These are phyloP conservation scores for Saccharomyces hybrid DNA, from an alignment of 1,139 yeast genomes.

Conservation along the genomic window DNA sequence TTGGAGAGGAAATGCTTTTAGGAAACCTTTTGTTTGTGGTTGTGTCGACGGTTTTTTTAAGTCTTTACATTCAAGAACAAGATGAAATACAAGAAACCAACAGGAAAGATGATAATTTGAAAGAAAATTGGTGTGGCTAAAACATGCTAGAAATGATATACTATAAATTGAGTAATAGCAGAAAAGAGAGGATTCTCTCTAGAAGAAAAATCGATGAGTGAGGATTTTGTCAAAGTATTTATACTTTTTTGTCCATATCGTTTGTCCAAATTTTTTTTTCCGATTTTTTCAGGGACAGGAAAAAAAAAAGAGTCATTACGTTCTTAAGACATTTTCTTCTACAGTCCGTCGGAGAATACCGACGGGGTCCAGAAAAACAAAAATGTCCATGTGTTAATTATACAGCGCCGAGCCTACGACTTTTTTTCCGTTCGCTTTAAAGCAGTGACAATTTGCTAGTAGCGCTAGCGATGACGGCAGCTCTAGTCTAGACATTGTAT, in stretches of 20 bases:
- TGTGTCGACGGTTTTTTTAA: slow-evolving; percentile 6
- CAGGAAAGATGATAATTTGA: slow-evolving; percentile 7
- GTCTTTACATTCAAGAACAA: slow-evolving; percentile 4
- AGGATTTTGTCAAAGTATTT: not conserved
- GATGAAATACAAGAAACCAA: slow-evolving; percentile 3
- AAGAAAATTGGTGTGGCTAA: slow-evolving; percentile 16
- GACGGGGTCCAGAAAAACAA: not conserved
- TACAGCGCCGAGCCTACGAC: not conserved
- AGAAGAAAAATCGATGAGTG: not conserved
- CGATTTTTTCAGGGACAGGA: not conserved
- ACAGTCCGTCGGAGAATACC: not conserved
- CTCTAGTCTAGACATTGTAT: not conserved
- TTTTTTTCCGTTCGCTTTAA: not conserved
- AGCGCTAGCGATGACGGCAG: not conserved
- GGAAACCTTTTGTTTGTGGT: slow-evolving; percentile 1
- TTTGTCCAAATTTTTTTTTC: not conserved
- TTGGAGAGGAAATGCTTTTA: not conserved
- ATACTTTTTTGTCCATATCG: not conserved
- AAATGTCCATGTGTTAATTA: not conserved
- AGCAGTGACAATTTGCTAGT: not conserved
- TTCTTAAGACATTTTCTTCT: not conserved
- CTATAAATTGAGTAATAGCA: not conserved
- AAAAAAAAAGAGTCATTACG: not conserved
- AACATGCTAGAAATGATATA: slow-evolving; percentile 10
- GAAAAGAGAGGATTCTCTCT: not conserved